Percentiles rank a stretch among this genome's conserved stretches.
phyloP scores from a whole-genome alignment of 2,329 filamentous ascomycete genomes.

The Colletotrichum trifolii region DNA sequence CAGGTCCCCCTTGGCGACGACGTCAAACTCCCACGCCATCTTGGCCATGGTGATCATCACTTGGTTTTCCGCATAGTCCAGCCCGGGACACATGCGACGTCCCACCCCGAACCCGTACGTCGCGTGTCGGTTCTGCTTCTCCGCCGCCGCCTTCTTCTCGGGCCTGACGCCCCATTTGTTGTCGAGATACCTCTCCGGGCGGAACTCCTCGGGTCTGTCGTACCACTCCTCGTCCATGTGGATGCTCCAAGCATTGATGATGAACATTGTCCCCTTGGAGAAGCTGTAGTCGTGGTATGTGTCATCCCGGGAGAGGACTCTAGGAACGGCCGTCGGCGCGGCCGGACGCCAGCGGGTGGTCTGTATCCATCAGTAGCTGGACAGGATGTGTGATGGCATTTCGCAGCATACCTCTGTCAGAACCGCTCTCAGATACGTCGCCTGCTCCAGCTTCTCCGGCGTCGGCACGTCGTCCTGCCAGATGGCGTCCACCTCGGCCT shows the following conservation, averaged over 20 bases:
- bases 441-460: conserved; percentile 40
- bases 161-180: conserved; percentile 29
- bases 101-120: conserved; percentile 60
- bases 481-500: conserved; percentile 43
- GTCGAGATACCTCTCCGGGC: conserved; percentile 43
- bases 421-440: conserved; percentile 42
- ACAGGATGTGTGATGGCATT: neutral
- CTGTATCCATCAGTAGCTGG: conserved; percentile 31
- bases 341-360: conserved; percentile 52
- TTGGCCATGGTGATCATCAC: conserved; percentile 53
- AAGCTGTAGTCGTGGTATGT: conserved; percentile 60
- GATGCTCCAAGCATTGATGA: conserved; percentile 47
- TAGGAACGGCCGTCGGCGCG: conserved; percentile 55
- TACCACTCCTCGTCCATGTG: conserved; percentile 41
- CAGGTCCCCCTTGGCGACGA: conserved; percentile 40
- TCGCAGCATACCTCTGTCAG: conserved; percentile 31
- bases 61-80: conserved; percentile 59
- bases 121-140: conserved; percentile 36
- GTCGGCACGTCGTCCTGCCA: conserved; percentile 42
- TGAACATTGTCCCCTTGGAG: conserved; percentile 57
- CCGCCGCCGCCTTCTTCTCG: conserved; percentile 8
- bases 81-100: conserved; percentile 59
- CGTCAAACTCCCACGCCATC: conserved; percentile 61
- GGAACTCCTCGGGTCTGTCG: conserved; percentile 41
- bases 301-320: conserved; percentile 60